Base-by-base conservation (phyloP, 371 early-diverging fungal species). In the Lichtheimia corymbifera region DNA sequence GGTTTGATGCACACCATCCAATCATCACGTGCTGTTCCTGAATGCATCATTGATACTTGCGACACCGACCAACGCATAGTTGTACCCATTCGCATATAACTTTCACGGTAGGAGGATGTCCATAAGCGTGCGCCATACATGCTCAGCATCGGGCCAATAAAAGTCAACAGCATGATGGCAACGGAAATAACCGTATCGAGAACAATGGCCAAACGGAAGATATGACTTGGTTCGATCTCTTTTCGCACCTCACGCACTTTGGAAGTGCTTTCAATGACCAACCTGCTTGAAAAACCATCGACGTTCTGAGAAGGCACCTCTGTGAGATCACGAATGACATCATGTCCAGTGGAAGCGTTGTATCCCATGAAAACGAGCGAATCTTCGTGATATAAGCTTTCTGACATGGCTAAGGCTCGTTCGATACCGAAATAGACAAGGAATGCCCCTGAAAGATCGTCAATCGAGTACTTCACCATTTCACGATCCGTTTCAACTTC, bases 41-140 rank as follows among this genome's bases (percentile, higher is more conserved):
- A 35, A 20, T 54, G 54, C 35, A 54, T 27, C 40, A 40, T 54
- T 12, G 54, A 54, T 11, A 54, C 40, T 47, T 47, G n/a, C 5
- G 18, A 5, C 5, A 47, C 47, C 7, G 47, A 47, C 47, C 47
- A 47, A 18, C 47, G 47, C 47, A 47, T 47, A 3, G 47, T 47
- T 0, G 47, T 47, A 7, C 47, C 47, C 47, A 47, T 47, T 22
- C 11, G 15, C 47, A 47, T 47, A 22, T 18, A 47, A 22, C n/a
- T 47, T 22, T 47, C 47, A 9, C 47, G 47, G 17, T 47, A 47
- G 0, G 47, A 22, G 0, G 47, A n/a, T n/a, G 47, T 47, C 47
- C n/a, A 18, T 15, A n/a, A 7, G 12, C 47, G 5, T 0, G 47
- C n/a, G 2, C 18, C 22, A 22, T 47, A 47, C 47, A 47, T 47